Conservation (phyloP, 495 filamentous ascomycete genomes). For the Amphirosellinia nigrospora region DNA sequence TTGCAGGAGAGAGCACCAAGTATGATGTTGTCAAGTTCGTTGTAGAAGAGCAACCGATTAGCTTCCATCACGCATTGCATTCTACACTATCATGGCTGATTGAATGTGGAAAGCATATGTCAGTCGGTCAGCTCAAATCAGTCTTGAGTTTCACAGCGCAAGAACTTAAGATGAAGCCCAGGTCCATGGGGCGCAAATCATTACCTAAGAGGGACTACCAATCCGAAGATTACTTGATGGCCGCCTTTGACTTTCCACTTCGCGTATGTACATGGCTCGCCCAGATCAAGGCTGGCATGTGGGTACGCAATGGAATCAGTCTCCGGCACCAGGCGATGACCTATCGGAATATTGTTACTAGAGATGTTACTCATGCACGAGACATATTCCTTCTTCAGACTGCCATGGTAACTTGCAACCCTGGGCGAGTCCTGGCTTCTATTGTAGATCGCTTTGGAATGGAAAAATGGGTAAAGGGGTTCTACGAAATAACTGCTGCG, state of each 20-base stretch:
- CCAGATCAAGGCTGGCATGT: conserved; percentile 98
- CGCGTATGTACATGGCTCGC: conserved; percentile 94
- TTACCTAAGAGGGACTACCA: conserved; percentile 57
- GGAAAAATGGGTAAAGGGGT: conserved; percentile 84
- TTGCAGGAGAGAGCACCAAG: conserved; percentile 65
- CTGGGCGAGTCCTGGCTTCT: conserved; percentile 82
- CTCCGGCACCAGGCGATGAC: conserved; percentile 92
- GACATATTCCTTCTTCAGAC: conserved; percentile 95
- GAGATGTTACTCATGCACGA: conserved; percentile 90
- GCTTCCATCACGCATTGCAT: conserved; percentile 96
- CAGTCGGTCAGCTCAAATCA: conserved; percentile 64
- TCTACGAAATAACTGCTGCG: conserved; percentile 67
- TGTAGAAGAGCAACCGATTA: conserved; percentile 87
- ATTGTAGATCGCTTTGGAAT: conserved; percentile 92
- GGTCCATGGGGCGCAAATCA: conserved; percentile 59
- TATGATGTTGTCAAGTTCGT: conserved; percentile 82
- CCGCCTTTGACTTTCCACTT: conserved; percentile 90
- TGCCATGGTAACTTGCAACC: conserved; percentile 84
- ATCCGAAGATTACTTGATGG: conserved; percentile 80
- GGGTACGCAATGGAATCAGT: conserved; percentile 97
- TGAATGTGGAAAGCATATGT: conserved; percentile 82
- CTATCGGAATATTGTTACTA: conserved; percentile 83
- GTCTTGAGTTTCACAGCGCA: conserved; percentile 66
- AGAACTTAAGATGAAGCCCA: conserved; percentile 65
- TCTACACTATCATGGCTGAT: conserved; percentile 98